Conservation (phyloP, 2,329 filamentous ascomycete genomes). For the Magnaporthales sp. region DNA sequence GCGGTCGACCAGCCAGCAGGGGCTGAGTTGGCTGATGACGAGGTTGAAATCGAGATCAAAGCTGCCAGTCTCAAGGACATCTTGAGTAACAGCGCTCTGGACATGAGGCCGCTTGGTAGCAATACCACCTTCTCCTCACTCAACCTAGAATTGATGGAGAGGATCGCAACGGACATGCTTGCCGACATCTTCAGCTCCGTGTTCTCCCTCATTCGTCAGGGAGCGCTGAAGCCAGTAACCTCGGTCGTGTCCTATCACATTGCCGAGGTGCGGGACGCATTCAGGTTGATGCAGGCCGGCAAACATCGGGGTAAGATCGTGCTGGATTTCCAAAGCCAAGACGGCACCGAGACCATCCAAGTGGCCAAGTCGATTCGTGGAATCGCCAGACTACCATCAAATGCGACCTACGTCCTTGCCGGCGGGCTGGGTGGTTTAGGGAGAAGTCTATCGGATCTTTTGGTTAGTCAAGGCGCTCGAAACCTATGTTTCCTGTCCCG, state of each 20-base stretch:
- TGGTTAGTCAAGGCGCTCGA: slow-evolving; percentile 13
- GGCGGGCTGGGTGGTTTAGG: slow-evolving; percentile 15
- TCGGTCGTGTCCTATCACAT: slow-evolving; percentile 8
- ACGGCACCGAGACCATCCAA: no score
- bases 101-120: no score
- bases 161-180: no score
- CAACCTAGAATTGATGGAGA: no score
- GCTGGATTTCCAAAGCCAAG: slow-evolving; percentile 6
- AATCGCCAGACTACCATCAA: background rate
- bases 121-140: no score
- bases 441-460: slow-evolving; percentile 12
- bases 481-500: slow-evolving; percentile 8
- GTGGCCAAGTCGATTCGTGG: no score
- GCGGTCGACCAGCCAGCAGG: no score
- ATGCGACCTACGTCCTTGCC: slow-evolving; percentile 13
- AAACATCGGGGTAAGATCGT: slow-evolving; percentile 31
- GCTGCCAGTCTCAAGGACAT: no score
- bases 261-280: slow-evolving; percentile 16
- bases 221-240: slow-evolving; percentile 1
- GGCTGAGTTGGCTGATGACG: no score
- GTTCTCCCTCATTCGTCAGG: background rate
- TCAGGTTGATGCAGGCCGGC: slow-evolving; percentile 26
- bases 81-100: no score
- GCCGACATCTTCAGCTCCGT: background rate
- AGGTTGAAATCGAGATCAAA: no score